Base-by-base conservation (phyloP, 2,329 filamentous ascomycete species). In the Penicillium concentricum region DNA sequence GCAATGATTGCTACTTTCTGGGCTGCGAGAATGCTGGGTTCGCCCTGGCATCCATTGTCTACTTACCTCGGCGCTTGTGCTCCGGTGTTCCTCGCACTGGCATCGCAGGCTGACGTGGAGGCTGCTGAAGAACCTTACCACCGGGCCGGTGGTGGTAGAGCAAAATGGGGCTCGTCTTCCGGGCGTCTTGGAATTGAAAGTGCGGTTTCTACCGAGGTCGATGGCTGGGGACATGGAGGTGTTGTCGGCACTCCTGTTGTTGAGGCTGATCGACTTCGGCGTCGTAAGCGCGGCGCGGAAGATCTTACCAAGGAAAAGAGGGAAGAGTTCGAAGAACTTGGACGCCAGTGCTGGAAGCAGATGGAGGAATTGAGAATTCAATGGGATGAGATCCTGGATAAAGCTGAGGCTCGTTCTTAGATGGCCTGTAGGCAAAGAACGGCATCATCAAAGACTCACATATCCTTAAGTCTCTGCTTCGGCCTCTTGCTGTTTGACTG, bases 111-210 rank as follows among this genome's bases (percentile, higher is more conserved):
- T 5, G 67, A 66, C 6, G 65, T 79, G 15, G 71, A 76, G 42
- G 67, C 61, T 26, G 73, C 74, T 9, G 74, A 77, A 28, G 63
- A 63, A 4, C 67, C 68, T 56, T 82, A 83, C 16, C 79, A 80
- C 20, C 79, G 92, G 15, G 84, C 90, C 49, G 79, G 73, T 2
- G 81, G 79, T 43, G 82, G 81, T 60, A 86, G 79, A 71, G 82
- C 74, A 49, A 97, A 97, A 77, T 97, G 93, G 93, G 93, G 93
- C 3, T 89, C 88, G 30, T 83, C 85, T n/a, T 83, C 82, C 9
- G 82, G 87, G 61, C 72, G 82, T 12, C 72, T 76, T 53, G 86
- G 88, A 0, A 76, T 80, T 20, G 82, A 84, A 57, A 78, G 82
- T 38, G 84, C 91, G 5, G 88, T 87, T 74, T 85, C 85, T 67